Base-by-base conservation (phyloP, 169 alveolate species). In the Cryptosporidium muris region DNA sequence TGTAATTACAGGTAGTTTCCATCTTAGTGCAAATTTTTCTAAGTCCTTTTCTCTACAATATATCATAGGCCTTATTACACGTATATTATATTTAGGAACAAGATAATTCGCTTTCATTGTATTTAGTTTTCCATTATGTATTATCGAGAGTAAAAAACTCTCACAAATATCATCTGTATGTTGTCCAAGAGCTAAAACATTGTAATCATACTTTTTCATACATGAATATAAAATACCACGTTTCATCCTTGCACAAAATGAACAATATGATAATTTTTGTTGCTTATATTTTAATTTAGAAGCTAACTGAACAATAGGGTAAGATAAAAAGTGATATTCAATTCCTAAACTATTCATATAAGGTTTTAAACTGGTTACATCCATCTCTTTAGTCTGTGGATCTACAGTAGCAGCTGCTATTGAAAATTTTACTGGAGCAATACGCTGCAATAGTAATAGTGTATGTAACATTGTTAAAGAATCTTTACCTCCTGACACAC, bases 401-500 rank as follows among this genome's bases (percentile, higher is more conserved):
- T 96, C 98, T 38, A 96, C 97, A 11, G 98, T 95, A 5, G 94
- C 96, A 14, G 95, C 97, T 3, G 95, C 96, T 11, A 96, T 51
- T 51, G 90, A 90, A 62, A 96, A 95, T 74, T 88, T 88, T 42
- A 94, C 88, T 34, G 96, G 96, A 37, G 96, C 92, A 9, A 91
- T 82, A 80, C 74, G 88, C 80, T 92, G 91, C 11, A 95, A 64
- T 58, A 91, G 90, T 63, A 82, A 62, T 63, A 96, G 80, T 49
- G 92, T 91, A 66, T 94, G 96, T 9, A 96, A 92, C 81, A 96
- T 66, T 3, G 98, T 92, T 64, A 96, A 90, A 16, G 97, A 93
- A 88, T 96, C 99, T 82, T 96, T 96, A 63, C 99, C 99, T 25
- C 99, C 99, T 48, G 95, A 88, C 1, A 96, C 93, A 47, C 97